phyloP scores from a whole-genome alignment of 1,139 yeast species.

The Saccharomyces uvarum region DNA sequence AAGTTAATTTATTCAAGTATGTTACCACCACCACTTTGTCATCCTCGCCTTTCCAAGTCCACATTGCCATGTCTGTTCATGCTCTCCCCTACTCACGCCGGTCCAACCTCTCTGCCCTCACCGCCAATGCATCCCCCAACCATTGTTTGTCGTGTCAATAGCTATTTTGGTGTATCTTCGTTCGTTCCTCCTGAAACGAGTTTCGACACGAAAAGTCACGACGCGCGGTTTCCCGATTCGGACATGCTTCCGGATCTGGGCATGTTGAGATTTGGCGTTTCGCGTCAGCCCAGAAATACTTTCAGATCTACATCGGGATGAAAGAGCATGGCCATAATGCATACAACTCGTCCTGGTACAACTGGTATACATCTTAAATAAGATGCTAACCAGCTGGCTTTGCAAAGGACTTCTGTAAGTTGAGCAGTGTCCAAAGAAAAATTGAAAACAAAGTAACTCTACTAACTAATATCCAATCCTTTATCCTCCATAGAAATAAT shows the following conservation, averaged over 20 bases:
- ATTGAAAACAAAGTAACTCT: background rate
- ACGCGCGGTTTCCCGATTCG: background rate
- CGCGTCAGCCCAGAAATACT: background rate
- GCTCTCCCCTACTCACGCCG: background rate
- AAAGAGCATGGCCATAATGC: background rate
- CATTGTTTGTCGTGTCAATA: background rate
- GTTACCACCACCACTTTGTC: background rate
- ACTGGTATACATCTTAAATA: background rate
- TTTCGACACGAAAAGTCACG: background rate
- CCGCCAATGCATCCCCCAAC: background rate
- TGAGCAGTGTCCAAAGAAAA: background rate
- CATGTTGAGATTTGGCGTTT: background rate
- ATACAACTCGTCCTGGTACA: background rate
- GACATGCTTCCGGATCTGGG: background rate
- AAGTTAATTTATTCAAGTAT: background rate
- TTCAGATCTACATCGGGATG: background rate
- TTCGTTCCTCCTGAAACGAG: background rate
- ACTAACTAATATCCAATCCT: slow-evolving; percentile 11
- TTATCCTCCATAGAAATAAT: slow-evolving; percentile 19
- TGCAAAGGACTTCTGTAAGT: background rate
- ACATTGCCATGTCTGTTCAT: background rate
- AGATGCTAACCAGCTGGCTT: background rate
- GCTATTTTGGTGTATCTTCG: background rate
- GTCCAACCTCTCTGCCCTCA: background rate
- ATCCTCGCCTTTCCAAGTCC: background rate